Evolutionary conservation across 352 stramenopile species (phyloP).

Genomic region (Globisporangium carolinianum): DNA sequence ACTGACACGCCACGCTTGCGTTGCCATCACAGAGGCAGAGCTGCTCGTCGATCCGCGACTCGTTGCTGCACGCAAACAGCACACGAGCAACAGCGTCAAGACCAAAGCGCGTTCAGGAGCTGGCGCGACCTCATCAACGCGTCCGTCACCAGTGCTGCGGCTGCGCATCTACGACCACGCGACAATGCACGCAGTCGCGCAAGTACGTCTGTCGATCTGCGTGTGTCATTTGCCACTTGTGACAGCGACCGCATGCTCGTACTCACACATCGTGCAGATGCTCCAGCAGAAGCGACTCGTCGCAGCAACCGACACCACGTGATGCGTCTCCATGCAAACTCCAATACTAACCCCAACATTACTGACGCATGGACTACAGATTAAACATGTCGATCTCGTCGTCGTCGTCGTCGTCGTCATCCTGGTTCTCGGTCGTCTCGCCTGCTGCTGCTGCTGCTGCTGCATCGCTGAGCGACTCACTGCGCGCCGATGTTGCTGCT

Average conservation of each 20-base stretch:
- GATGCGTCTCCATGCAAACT: neutral
- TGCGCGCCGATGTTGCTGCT: conserved; percentile 5
- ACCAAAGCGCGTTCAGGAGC: conserved; percentile 9
- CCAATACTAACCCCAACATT: neutral
- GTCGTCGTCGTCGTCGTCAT: conserved; percentile 13
- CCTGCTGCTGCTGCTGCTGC: neutral
- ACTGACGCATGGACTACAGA: conserved; percentile 11
- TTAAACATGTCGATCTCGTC: conserved; percentile 64
- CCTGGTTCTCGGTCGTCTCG: conserved; percentile 12
- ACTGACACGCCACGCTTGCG: neutral
- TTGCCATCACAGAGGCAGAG: conserved; percentile 28
- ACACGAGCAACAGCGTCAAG: neutral
- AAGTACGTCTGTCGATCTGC: conserved; percentile 17
- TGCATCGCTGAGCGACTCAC: neutral
- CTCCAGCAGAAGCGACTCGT: conserved; percentile 13
- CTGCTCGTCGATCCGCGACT: conserved; percentile 38
- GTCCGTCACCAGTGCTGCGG: conserved; percentile 10
- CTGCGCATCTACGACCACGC: conserved; percentile 33
- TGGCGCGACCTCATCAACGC: neutral
- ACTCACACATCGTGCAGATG: neutral
- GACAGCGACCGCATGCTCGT: neutral
- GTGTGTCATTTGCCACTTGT: neutral
- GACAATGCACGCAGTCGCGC: conserved; percentile 30
- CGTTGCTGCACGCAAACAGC: conserved; percentile 6
- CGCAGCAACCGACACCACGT: conserved; percentile 10